Percentiles rank a stretch among this genome's conserved stretches.
Evolutionary conservation across 2,329 filamentous ascomycete species (phyloP).

Genomic region (Pezicula neosporulosa): DNA sequence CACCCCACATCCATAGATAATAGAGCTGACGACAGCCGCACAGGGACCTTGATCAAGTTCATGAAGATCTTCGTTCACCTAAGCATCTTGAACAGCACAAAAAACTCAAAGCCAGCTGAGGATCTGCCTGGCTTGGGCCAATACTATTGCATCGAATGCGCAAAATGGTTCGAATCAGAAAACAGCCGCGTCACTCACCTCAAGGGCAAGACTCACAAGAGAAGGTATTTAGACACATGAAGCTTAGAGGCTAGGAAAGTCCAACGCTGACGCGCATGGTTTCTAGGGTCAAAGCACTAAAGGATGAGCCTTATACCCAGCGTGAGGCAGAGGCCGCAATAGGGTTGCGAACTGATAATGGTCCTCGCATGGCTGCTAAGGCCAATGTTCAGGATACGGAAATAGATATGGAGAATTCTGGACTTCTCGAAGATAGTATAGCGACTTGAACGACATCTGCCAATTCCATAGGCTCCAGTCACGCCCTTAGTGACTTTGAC

Average conservation of each 20-base stretch:
- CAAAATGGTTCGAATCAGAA: slow-evolving; percentile 93
- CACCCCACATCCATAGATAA: background rate
- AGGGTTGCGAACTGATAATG: slow-evolving; percentile 70
- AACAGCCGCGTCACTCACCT: slow-evolving; percentile 70
- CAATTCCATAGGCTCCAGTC: background rate
- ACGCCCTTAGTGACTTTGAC: background rate
- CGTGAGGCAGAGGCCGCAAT: slow-evolving; percentile 80
- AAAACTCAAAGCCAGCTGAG: slow-evolving; percentile 74
- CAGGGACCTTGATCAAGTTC: slow-evolving; percentile 91
- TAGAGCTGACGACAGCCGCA: slow-evolving; percentile 10
- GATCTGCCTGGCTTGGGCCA: slow-evolving; percentile 84
- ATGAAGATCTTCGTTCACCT: slow-evolving; percentile 73
- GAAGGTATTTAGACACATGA: slow-evolving; percentile 53
- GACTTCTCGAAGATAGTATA: slow-evolving; percentile 15
- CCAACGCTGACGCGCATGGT: background rate
- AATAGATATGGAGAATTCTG: slow-evolving; percentile 36
- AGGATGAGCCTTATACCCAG: slow-evolving; percentile 82
- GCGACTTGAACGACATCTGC: slow-evolving; percentile 12
- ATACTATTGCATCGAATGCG: slow-evolving; percentile 88
- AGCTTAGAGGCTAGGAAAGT: background rate
- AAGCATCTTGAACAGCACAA: slow-evolving; percentile 80
- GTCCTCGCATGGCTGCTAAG: slow-evolving; percentile 34
- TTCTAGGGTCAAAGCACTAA: slow-evolving; percentile 71
- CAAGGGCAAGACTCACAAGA: slow-evolving; percentile 90
- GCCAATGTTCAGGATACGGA: slow-evolving; percentile 32